Evolutionary conservation across 2,329 filamentous ascomycete species (phyloP).

Genomic region (Curvularia verruculosa): DNA sequence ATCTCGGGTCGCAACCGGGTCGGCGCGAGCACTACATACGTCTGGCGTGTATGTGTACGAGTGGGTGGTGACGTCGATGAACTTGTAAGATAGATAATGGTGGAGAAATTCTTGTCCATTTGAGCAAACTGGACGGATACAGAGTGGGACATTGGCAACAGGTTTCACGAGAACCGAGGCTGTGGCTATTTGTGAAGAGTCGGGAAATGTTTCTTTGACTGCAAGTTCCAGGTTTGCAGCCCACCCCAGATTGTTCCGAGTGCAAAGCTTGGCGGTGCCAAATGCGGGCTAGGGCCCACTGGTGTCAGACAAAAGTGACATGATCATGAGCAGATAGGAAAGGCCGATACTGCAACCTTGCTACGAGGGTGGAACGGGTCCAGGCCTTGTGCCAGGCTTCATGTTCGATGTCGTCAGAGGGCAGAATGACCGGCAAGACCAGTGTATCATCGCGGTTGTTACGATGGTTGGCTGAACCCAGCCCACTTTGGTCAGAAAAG

Average conservation of each 20-base stretch:
- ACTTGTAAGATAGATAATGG: neutral
- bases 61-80: conserved; percentile 9
- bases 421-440: neutral
- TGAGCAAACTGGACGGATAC: neutral
- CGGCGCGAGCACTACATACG: conserved; percentile 33
- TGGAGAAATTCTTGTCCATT: neutral
- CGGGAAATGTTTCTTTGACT: neutral
- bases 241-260: conserved; percentile 5
- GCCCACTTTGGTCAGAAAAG: conserved; percentile 4
- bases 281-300: neutral
- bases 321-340: conserved; percentile 9
- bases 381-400: conserved; percentile 8
- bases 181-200: neutral
- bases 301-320: conserved; percentile 13
- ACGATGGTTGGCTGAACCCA: conserved; percentile 3
- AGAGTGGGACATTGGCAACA: neutral
- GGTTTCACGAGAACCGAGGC: neutral
- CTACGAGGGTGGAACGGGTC: neutral
- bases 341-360: neutral
- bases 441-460: conserved; percentile 1
- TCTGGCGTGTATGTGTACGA: conserved; percentile 27
- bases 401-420: conserved; percentile 14
- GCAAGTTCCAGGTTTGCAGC: conserved; percentile 4
- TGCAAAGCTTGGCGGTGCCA: neutral
- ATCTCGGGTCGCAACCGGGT: conserved; percentile 34